A percentile compares a stretch with the other conserved stretches of the same genome.
phyloP scores from a whole-genome alignment of 768 basidiomycete species.

The Lactarius sanguifluus region DNA sequence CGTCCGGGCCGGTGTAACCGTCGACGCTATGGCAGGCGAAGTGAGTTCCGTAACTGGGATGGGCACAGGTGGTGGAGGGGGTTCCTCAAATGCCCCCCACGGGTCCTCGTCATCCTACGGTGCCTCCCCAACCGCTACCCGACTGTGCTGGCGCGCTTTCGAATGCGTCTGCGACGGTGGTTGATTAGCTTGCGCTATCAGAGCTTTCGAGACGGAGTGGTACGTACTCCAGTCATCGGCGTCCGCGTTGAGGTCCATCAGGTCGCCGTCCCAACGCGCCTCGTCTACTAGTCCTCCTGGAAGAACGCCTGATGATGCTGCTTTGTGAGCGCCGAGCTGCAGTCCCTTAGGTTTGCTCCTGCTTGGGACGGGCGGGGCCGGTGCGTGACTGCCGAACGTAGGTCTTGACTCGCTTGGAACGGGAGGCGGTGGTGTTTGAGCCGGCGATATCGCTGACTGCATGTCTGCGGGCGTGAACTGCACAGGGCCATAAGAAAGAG shows the following conservation, averaged over 20 bases:
- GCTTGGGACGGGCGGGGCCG: conserved; percentile 23
- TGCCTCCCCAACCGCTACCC: conserved; percentile 33
- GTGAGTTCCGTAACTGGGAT: conserved; percentile 25
- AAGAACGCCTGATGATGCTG: conserved; percentile 39
- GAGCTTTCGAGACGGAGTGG: conserved; percentile 5
- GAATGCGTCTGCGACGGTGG: conserved; percentile 33
- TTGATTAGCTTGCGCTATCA: conserved; percentile 6
- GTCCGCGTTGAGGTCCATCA: conserved; percentile 94
- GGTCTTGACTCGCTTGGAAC: conserved; percentile 25
- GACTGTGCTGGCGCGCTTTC: conserved; percentile 36
- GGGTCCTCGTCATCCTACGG: conserved; percentile 28
- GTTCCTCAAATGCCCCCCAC: conserved; percentile 29
- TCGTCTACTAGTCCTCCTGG: conserved; percentile 62
- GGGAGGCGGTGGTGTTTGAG: conserved; percentile 14
- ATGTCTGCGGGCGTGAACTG: conserved; percentile 14
- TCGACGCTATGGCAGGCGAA: not conserved
- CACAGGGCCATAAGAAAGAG: not conserved
- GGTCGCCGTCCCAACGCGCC: conserved; percentile 57
- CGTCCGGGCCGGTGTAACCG: conserved; percentile 1
- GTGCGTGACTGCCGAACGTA: not conserved
- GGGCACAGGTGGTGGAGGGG: conserved; percentile 14
- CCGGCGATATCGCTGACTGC: conserved; percentile 16
- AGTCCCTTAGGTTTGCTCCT: conserved; percentile 55
- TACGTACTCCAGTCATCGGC: conserved; percentile 90
- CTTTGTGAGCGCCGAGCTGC: conserved; percentile 65